Evolutionary conservation across 1,139 yeast genomes (phyloP).

Genomic region (Geotrichum klebahnii): DNA sequence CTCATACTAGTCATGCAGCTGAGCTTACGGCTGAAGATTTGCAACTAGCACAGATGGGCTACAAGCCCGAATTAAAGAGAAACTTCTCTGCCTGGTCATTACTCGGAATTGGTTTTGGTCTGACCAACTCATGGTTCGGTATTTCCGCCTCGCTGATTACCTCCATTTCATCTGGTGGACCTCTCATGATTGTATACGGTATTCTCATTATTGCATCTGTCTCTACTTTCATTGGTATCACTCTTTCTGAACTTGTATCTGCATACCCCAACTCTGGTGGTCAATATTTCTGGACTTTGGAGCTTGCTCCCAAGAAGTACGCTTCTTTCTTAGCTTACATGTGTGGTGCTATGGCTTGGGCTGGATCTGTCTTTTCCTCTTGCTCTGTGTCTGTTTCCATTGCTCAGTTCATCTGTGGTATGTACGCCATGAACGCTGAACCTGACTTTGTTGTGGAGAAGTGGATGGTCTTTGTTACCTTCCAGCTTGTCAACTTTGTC

Average conservation of each 20-base stretch:
- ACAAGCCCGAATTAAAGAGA: slow-evolving; percentile 44
- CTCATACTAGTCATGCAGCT: no score
- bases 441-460: slow-evolving; percentile 39
- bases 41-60: slow-evolving; percentile 30
- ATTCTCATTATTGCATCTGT: slow-evolving; percentile 50
- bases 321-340: slow-evolving; percentile 50
- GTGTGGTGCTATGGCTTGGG: slow-evolving; percentile 57
- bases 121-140: slow-evolving; percentile 56
- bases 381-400: slow-evolving; percentile 53
- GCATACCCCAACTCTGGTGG: slow-evolving; percentile 59
- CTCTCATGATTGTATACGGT: slow-evolving; percentile 48
- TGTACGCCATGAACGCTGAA: slow-evolving; percentile 47
- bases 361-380: slow-evolving; percentile 54
- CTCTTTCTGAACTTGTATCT: slow-evolving; percentile 51
- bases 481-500: slow-evolving; percentile 36
- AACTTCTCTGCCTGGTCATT: slow-evolving; percentile 53
- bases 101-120: slow-evolving; percentile 49
- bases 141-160: slow-evolving; percentile 50
- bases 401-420: slow-evolving; percentile 49
- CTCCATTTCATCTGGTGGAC: slow-evolving; percentile 51
- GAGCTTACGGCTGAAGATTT: background rate
- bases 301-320: slow-evolving; percentile 49
- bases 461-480: slow-evolving; percentile 54
- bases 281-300: slow-evolving; percentile 58
- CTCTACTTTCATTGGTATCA: slow-evolving; percentile 46